Conservation (phyloP, 345 rosid genomes). For the Luvunga scandens region DNA sequence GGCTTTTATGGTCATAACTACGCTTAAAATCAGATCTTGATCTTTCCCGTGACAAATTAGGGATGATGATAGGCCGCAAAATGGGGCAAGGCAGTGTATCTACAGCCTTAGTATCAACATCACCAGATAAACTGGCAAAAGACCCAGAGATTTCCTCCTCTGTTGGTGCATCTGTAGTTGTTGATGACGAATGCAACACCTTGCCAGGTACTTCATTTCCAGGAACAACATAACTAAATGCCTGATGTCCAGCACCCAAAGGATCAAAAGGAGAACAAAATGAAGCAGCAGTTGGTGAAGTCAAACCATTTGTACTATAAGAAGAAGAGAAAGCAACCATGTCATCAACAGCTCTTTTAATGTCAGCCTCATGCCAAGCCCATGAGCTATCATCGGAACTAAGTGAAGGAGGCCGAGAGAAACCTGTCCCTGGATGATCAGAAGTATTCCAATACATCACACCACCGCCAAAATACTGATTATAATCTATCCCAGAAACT, state of each 20-base stretch:
- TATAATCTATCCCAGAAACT: constrained; percentile 86
- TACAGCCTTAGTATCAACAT: constrained; percentile 64
- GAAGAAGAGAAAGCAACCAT: constrained; percentile 97
- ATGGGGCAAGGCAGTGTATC: constrained; percentile 83
- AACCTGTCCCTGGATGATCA: constrained; percentile 77
- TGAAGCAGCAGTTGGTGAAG: constrained; percentile 91
- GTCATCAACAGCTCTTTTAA: constrained; percentile 93
- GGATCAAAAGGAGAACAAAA: constrained; percentile 91
- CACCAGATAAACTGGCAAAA: constrained; percentile 50
- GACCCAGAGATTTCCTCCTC: constrained; percentile 76
- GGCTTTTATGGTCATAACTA: constrained; percentile 67
- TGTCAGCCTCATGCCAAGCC: constrained; percentile 98
- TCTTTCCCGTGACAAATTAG: constrained; percentile 64
- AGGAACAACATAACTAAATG: constrained; percentile 78
- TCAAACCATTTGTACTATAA: constrained; percentile 84
- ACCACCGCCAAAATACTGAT: constrained; percentile 94
- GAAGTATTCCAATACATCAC: constrained; percentile 99
- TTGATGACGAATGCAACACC: constrained; percentile 56
- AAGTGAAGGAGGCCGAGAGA: constrained; percentile 93
- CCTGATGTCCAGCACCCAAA: constrained; percentile 71
- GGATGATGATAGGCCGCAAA: constrained; percentile 89
- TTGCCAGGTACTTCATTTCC: constrained; percentile 80
- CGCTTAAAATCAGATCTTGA: constrained; percentile 70
- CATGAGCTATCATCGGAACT: constrained; percentile 98
- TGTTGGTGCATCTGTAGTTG: constrained; percentile 45